phyloP scores from a whole-genome alignment of 257 asterid species.

The Ilex aquifolium region DNA sequence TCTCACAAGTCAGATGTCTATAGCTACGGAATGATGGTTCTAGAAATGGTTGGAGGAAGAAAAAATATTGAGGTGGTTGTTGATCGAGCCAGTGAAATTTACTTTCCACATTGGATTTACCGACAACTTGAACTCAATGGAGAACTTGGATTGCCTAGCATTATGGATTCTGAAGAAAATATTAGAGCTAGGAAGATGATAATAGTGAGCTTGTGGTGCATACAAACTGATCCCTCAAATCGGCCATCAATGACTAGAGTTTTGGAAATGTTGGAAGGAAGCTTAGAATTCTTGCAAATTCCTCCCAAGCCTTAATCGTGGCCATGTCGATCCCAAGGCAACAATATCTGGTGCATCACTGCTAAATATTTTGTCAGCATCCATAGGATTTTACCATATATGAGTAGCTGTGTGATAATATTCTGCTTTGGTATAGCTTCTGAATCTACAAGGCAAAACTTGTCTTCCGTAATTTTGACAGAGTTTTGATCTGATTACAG shows the following conservation, averaged over 20 bases:
- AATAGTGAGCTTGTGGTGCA: conserved; percentile 41
- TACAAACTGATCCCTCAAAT: conserved; percentile 26
- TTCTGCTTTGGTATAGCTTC: too few species aligned
- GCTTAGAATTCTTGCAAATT: conserved; percentile 13
- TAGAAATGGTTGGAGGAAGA: conserved; percentile 24
- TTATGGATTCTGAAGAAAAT: conserved; percentile 16
- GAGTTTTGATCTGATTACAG: too few species aligned
- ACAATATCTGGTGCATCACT: too few species aligned
- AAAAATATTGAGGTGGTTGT: neutral
- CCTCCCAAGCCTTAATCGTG: conserved; percentile 27
- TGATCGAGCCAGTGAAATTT: conserved; percentile 19
- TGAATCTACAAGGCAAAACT: too few species aligned
- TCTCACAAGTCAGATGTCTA: conserved; percentile 37
- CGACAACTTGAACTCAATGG: conserved; percentile 14
- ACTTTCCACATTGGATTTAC: conserved; percentile 28
- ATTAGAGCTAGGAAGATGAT: conserved; percentile 24
- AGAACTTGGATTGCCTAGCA: neutral
- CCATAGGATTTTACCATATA: too few species aligned
- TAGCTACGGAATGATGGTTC: conserved; percentile 27
- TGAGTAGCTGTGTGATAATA: too few species aligned
- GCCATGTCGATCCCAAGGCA: too few species aligned
- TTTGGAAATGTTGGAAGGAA: conserved; percentile 37
- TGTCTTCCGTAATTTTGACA: too few species aligned
- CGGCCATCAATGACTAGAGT: conserved; percentile 34
- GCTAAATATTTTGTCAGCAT: too few species aligned